A percentile compares a stretch with the other conserved stretches of the same genome.
phyloP scores from a whole-genome alignment of 352 stramenopile genomes.

The Aphanomyces euteiches region DNA sequence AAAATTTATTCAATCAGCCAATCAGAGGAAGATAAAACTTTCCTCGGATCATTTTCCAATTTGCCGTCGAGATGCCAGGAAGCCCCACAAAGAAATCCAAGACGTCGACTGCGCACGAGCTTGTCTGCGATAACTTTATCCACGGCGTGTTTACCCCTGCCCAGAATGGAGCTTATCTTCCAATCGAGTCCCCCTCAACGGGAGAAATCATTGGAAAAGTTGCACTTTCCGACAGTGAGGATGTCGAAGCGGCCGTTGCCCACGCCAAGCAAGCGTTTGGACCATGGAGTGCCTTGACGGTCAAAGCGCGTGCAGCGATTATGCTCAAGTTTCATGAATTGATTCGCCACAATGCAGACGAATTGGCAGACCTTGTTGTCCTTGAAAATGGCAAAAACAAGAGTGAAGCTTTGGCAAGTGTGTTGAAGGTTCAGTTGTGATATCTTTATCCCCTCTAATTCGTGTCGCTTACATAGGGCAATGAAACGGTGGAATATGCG shows the following conservation, averaged over 20 bases:
- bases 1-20: no score
- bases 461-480: constrained; percentile 48
- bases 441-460: neutral
- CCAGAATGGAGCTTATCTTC: constrained; percentile 40
- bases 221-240: constrained; percentile 66
- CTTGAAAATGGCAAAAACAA: constrained; percentile 98
- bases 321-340: constrained; percentile 97
- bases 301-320: constrained; percentile 92
- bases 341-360: constrained; percentile 84
- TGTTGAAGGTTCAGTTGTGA: constrained; percentile 69
- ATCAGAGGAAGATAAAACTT: no score
- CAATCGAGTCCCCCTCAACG: constrained; percentile 65
- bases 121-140: constrained; percentile 57
- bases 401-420: constrained; percentile 93
- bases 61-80: constrained; percentile 12
- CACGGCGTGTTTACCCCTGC: constrained; percentile 56
- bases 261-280: constrained; percentile 80
- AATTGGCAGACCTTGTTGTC: constrained; percentile 92
- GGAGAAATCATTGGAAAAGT: constrained; percentile 71
- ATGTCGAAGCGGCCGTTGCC: constrained; percentile 86
- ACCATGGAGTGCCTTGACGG: constrained; percentile 87
- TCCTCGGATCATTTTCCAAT: neutral
- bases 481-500: constrained; percentile 97
- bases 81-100: constrained; percentile 23
- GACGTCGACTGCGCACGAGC: neutral